A percentile compares a stretch with the other conserved stretches of the same genome.
phyloP scores from a whole-genome alignment of 306 rosid species.

The Medicago lupulina region DNA sequence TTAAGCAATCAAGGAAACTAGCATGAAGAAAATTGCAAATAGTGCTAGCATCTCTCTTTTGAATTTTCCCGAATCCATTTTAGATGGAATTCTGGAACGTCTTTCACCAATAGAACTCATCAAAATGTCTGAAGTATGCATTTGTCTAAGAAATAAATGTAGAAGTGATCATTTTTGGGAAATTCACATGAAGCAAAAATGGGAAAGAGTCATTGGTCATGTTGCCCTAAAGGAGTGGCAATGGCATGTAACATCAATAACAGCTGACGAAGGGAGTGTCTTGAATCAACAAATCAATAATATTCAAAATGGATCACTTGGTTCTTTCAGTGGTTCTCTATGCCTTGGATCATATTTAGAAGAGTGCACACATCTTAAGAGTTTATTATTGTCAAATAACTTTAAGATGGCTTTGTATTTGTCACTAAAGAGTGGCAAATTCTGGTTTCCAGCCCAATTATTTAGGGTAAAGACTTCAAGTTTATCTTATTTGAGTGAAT shows the following conservation, averaged over 20 bases:
- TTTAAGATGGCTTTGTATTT: constrained; percentile 61
- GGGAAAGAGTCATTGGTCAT: constrained; percentile 61
- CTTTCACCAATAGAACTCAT: constrained; percentile 68
- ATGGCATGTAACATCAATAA: constrained; percentile 44
- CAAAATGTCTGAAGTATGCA: constrained; percentile 58
- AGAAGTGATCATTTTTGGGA: constrained; percentile 66
- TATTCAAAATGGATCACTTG: constrained; percentile 46
- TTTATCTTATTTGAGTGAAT: too few species aligned
- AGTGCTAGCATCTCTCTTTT: constrained; percentile 45
- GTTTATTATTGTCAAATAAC: constrained; percentile 46
- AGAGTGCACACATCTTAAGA: constrained; percentile 31
- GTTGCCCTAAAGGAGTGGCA: constrained; percentile 62
- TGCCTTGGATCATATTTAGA: constrained; percentile 49
- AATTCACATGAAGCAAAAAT: constrained; percentile 58
- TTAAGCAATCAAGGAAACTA: constrained; percentile 7
- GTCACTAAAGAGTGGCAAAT: constrained; percentile 60
- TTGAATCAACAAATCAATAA: constrained; percentile 31
- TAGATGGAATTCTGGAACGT: constrained; percentile 57
- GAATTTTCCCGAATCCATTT: constrained; percentile 66
- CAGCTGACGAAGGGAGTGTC: constrained; percentile 42
- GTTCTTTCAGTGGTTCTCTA: constrained; percentile 40
- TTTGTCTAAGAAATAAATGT: constrained; percentile 56
- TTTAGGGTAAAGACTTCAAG: constrained; percentile 58
- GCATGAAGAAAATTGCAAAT: constrained; percentile 45
- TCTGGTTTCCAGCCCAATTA: constrained; percentile 87